A percentile compares a stretch with the other conserved stretches of the same genome.
phyloP scores from a whole-genome alignment of 768 basidiomycete species.

The Lepiota subincarnata region DNA sequence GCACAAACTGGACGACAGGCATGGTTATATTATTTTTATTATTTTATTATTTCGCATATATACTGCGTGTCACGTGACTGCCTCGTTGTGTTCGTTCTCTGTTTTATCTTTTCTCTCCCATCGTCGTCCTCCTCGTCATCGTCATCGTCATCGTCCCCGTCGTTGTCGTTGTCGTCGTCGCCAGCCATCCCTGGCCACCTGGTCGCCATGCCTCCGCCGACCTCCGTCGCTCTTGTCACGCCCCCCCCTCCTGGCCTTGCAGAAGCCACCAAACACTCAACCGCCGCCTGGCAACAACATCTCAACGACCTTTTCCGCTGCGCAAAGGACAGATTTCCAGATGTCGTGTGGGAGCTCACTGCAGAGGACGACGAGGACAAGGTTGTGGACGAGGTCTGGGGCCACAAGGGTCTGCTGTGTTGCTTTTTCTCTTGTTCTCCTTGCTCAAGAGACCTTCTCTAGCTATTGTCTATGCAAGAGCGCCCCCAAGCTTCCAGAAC shows the following conservation, averaged over 20 bases:
- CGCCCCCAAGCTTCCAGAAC: constrained; percentile 86
- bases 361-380: constrained; percentile 48
- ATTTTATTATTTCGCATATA: not conserved
- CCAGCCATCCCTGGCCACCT: not conserved
- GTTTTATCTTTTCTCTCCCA: not conserved
- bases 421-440: not conserved
- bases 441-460: not conserved
- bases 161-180: not conserved
- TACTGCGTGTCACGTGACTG: not conserved
- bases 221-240: constrained; percentile 14
- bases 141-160: not conserved
- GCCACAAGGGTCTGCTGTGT: constrained; percentile 92
- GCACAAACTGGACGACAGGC: constrained; percentile 82
- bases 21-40: constrained; percentile 21
- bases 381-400: constrained; percentile 69
- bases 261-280: constrained; percentile 67
- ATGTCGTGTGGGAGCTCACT: constrained; percentile 86
- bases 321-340: constrained; percentile 92
- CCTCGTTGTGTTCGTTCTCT: constrained; percentile 13
- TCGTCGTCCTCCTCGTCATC: not conserved
- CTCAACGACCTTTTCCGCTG: constrained; percentile 71
- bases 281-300: constrained; percentile 75
- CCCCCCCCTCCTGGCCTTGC: constrained; percentile 48
- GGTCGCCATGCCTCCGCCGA: constrained; percentile 1
- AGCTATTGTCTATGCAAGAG: constrained; percentile 95